A percentile compares a stretch with the other conserved stretches of the same genome.
These are phyloP conservation scores for Penicillium longicatenatum DNA, from an alignment of 495 filamentous ascomycete species.

Conservation along the genomic window DNA sequence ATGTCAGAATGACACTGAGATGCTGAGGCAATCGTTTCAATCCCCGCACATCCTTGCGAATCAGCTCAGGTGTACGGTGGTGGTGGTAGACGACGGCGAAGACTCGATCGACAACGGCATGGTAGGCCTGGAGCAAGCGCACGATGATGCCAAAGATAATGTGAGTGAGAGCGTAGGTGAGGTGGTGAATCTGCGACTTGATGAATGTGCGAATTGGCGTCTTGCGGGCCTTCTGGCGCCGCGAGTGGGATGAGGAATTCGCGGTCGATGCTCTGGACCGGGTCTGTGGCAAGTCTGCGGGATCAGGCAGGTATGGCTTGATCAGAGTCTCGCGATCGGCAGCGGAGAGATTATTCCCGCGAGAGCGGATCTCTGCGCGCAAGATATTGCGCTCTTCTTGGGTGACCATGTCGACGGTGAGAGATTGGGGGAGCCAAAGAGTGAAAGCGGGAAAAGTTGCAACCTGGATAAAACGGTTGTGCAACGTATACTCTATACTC, in stretches of 20 bases:
- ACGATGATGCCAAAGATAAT: constrained; percentile 84
- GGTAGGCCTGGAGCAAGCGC: constrained; percentile 75
- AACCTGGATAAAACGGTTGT: not conserved
- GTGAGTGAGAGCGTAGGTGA: constrained; percentile 75
- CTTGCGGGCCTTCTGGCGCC: constrained; percentile 37
- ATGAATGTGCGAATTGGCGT: constrained; percentile 68
- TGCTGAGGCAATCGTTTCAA: constrained; percentile 76
- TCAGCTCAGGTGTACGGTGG: constrained; percentile 88
- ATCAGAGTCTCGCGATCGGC: constrained; percentile 71
- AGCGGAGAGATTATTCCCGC: constrained; percentile 60
- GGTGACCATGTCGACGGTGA: constrained; percentile 51
- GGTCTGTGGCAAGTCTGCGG: constrained; percentile 40
- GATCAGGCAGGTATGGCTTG: constrained; percentile 73
- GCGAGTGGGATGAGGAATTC: constrained; percentile 20
- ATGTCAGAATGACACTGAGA: constrained; percentile 80
- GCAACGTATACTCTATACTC: constrained; percentile 3
- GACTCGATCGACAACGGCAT: constrained; percentile 70
- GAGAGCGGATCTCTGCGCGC: constrained; percentile 60
- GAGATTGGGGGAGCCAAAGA: not conserved
- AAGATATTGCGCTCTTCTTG: constrained; percentile 59
- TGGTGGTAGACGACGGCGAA: constrained; percentile 86
- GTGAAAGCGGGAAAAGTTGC: constrained; percentile 4
- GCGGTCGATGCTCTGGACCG: constrained; percentile 14
- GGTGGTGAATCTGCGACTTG: constrained; percentile 61
- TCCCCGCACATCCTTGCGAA: constrained; percentile 80